These are phyloP conservation scores for Madurella mycetomatis DNA, from an alignment of 2,329 filamentous ascomycete genomes.

Conservation along the genomic window DNA sequence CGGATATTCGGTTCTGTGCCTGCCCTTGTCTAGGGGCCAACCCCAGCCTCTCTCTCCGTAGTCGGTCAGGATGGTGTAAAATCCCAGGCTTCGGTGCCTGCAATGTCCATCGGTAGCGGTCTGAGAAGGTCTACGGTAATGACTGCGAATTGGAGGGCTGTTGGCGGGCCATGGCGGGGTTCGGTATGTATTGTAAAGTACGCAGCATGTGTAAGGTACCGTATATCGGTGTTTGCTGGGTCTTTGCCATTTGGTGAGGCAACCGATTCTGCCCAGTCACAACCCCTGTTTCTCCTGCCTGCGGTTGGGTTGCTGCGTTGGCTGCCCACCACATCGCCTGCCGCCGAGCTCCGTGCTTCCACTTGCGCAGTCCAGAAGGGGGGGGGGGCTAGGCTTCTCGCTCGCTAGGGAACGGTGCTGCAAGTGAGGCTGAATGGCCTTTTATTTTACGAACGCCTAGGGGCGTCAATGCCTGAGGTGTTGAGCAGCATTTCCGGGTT, in stretches of 20 bases:
- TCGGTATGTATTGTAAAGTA: background rate
- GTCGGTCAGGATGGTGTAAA: background rate
- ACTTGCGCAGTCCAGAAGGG: background rate
- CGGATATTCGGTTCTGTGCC: too few species aligned
- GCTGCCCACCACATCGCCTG: background rate
- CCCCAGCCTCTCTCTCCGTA: background rate
- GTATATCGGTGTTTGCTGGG: too few species aligned
- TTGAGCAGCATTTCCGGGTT: background rate
- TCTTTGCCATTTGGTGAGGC: background rate
- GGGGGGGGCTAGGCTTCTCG: background rate
- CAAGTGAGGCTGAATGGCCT: conserved; percentile 5
- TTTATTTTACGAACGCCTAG: background rate
- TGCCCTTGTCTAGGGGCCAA: too few species aligned
- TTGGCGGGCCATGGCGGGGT: background rate
- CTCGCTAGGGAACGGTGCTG: background rate
- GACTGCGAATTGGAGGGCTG: too few species aligned
- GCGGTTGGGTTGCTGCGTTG: background rate
- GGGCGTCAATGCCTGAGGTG: background rate
- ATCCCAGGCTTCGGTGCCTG: background rate
- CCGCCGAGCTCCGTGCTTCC: background rate
- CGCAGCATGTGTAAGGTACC: background rate
- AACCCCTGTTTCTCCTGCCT: background rate
- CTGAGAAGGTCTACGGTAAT: background rate
- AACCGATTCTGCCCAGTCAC: background rate
- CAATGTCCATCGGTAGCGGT: background rate